A percentile compares a stretch with the other conserved stretches of the same genome.
These are phyloP conservation scores for Cardiospermum halicacabum DNA, from an alignment of 345 rosid genomes.

Conservation along the genomic window DNA sequence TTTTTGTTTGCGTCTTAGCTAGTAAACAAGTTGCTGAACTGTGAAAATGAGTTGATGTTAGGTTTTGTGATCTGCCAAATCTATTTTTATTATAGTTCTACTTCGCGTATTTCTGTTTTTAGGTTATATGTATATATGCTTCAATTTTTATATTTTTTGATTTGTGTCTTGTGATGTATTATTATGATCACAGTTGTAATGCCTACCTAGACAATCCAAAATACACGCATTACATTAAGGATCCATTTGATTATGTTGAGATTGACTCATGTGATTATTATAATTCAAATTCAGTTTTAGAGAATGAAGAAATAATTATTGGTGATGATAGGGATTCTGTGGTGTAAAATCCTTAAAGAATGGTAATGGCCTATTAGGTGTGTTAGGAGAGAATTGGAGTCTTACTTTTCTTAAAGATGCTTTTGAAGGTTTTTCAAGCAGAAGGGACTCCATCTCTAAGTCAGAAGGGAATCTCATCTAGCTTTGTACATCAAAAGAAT, in stretches of 20 bases:
- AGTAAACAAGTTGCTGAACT: neutral
- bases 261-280: slow-evolving; percentile 44
- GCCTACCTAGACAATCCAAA: too few species aligned
- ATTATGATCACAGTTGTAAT: neutral
- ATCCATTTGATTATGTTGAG: slow-evolving; percentile 33
- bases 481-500: slow-evolving; percentile 18
- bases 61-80: too few species aligned
- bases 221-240: slow-evolving; percentile 50
- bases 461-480: slow-evolving; percentile 14
- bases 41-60: too few species aligned
- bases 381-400: slow-evolving; percentile 34
- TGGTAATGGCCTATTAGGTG: slow-evolving; percentile 23
- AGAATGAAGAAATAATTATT: slow-evolving; percentile 58
- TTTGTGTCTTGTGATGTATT: neutral
- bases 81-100: neutral
- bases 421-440: slow-evolving; percentile 60
- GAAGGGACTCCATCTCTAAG: slow-evolving; percentile 19
- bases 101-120: neutral
- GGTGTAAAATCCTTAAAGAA: slow-evolving; percentile 23
- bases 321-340: slow-evolving; percentile 27
- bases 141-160: slow-evolving; percentile 19
- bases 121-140: neutral
- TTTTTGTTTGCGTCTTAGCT: neutral
- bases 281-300: slow-evolving; percentile 53
- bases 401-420: slow-evolving; percentile 68